phyloP scores from a whole-genome alignment of 202 grass and related monocot genomes.

The Panicum hallii region DNA sequence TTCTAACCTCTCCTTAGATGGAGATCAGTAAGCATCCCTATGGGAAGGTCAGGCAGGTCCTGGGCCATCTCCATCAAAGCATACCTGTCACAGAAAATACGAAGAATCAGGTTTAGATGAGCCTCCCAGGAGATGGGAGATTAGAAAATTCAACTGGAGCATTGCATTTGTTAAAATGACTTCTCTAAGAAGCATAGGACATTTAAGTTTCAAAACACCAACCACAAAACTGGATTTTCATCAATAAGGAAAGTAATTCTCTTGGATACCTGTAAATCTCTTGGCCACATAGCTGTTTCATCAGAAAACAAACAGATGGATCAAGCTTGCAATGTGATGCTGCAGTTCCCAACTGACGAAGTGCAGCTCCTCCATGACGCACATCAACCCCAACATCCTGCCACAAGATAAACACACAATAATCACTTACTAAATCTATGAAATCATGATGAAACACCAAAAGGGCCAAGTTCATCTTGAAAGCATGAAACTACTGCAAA shows the following conservation, averaged over 20 bases:
- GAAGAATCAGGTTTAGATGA: not conserved
- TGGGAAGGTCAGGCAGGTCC: slow-evolving; percentile 67
- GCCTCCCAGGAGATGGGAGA: not conserved
- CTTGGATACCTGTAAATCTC: slow-evolving; percentile 75
- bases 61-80: slow-evolving; percentile 83
- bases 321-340: slow-evolving; percentile 78
- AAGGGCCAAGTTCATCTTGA: slow-evolving; percentile 16
- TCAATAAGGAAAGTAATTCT: not conserved
- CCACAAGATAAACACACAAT: not conserved
- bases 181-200: not conserved
- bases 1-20: slow-evolving; percentile 75
- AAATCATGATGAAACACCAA: not conserved
- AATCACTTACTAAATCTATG: not conserved
- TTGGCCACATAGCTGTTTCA: slow-evolving; percentile 87
- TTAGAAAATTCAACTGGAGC: not conserved
- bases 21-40: slow-evolving; percentile 76
- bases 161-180: not conserved
- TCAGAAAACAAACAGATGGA: slow-evolving; percentile 57
- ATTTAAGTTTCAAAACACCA: not conserved
- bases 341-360: slow-evolving; percentile 61
- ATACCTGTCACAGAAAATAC: slow-evolving; percentile 55
- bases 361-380: slow-evolving; percentile 54
- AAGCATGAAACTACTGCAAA: slow-evolving; percentile 10
- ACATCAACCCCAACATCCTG: slow-evolving; percentile 78
- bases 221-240: not conserved